Conservation (phyloP, 371 early-diverging fungal genomes). For the Mortierella sp. region DNA sequence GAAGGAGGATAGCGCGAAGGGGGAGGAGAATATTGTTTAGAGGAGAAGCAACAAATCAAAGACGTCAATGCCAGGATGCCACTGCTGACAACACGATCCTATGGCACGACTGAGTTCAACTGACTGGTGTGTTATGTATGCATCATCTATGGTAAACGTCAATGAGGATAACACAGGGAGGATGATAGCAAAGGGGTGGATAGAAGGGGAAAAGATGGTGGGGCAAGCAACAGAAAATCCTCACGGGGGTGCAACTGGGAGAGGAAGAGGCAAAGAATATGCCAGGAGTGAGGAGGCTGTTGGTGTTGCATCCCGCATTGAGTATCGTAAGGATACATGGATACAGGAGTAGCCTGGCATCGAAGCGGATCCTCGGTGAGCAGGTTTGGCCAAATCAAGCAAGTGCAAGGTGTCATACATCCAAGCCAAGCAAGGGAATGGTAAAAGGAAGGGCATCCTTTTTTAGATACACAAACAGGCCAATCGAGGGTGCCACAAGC, state of each 20-base stretch:
- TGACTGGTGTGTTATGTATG: neutral
- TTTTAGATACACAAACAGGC: no score
- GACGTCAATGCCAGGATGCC: neutral
- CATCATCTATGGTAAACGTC: neutral
- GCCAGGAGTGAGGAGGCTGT: neutral
- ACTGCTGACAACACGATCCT: neutral
- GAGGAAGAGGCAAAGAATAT: neutral
- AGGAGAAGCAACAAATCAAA: neutral
- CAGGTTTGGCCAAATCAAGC: neutral
- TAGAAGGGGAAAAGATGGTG: neutral
- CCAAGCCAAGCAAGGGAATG: no score
- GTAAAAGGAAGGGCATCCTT: no score
- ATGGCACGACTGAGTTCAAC: neutral
- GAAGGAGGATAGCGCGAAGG: neutral
- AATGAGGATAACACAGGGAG: neutral
- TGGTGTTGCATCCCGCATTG: no score
- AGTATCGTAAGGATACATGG: neutral
- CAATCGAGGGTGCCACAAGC: no score
- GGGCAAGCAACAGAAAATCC: neutral
- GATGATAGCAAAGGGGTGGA: neutral
- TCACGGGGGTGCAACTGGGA: neutral
- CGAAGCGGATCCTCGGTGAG: slow-evolving; percentile 2
- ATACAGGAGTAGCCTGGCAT: neutral
- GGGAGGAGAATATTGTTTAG: neutral
- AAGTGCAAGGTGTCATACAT: no score